phyloP scores from a whole-genome alignment of 2,329 filamentous ascomycete species.

The Aspergillus ibericus region DNA sequence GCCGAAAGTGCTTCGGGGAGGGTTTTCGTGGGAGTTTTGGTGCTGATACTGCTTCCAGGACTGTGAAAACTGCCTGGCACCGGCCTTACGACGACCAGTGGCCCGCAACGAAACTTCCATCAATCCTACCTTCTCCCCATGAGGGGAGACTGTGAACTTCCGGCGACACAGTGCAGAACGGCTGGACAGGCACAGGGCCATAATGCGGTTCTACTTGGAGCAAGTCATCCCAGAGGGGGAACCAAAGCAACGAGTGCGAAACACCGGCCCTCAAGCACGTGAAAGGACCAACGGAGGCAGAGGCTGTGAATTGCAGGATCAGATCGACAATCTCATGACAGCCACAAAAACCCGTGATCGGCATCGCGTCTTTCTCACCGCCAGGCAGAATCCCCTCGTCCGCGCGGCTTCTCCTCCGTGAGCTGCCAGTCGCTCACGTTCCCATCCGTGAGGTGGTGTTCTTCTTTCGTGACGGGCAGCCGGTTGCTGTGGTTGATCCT shows the following conservation, averaged over 20 bases:
- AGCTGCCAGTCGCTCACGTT: background rate
- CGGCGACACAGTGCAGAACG: constrained; percentile 26
- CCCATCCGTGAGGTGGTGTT: background rate
- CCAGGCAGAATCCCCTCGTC: constrained; percentile 21
- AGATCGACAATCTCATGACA: constrained; percentile 5
- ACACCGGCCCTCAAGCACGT: background rate
- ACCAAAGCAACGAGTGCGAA: constrained; percentile 1
- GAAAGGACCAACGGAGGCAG: background rate
- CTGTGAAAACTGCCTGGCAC: constrained; percentile 40
- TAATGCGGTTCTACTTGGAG: constrained; percentile 33
- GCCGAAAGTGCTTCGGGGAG: constrained; percentile 54
- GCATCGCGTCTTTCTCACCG: constrained; percentile 13
- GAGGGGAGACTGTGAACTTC: constrained; percentile 21
- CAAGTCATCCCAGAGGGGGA: constrained; percentile 19
- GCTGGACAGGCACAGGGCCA: constrained; percentile 36
- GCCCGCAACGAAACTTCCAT: constrained; percentile 37
- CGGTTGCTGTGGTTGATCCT: background rate
- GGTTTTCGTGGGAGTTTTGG: constrained; percentile 36
- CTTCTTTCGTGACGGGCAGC: background rate
- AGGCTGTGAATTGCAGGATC: background rate
- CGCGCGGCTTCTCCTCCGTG: background rate
- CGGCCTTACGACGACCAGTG: constrained; percentile 30
- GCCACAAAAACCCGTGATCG: background rate
- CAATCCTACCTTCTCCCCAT: constrained; percentile 25
- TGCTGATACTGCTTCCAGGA: constrained; percentile 43